Percentiles rank a stretch among this genome's conserved stretches.
Conservation (phyloP, 495 filamentous ascomycete species). For the Cryomyces minteri region DNA sequence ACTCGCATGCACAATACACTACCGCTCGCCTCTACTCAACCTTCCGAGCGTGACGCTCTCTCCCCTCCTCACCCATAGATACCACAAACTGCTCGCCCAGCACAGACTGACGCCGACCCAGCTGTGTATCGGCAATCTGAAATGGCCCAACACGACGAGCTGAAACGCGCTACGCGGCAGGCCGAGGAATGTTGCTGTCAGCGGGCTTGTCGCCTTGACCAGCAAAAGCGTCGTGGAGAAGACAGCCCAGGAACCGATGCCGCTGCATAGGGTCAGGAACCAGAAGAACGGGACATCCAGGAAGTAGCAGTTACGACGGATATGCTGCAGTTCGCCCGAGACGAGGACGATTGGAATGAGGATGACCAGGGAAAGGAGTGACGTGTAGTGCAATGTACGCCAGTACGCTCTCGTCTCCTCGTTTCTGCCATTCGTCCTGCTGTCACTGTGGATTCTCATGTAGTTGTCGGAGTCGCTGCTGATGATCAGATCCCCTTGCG, state of each 20-base stretch:
- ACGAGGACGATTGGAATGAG: slow-evolving; percentile 28
- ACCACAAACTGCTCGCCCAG: slow-evolving; percentile 29
- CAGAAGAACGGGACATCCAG: slow-evolving; percentile 32
- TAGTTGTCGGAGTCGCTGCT: slow-evolving; percentile 3
- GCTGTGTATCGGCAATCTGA: slow-evolving; percentile 17
- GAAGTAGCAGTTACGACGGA: slow-evolving; percentile 30
- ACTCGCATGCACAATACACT: no score
- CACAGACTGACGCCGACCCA: slow-evolving; percentile 29
- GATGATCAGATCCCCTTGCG: slow-evolving; percentile 2
- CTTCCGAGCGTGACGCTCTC: slow-evolving; percentile 13
- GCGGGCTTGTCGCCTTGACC: slow-evolving; percentile 23
- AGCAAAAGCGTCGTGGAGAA: slow-evolving; percentile 23
- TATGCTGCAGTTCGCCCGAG: slow-evolving; percentile 26
- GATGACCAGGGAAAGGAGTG: slow-evolving; percentile 26
- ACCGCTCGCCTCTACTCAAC: no score
- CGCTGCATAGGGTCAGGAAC: slow-evolving; percentile 21
- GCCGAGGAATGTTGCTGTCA: slow-evolving; percentile 23
- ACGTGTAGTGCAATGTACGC: slow-evolving; percentile 30
- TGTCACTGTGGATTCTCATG: no score
- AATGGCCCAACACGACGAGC: slow-evolving; percentile 19
- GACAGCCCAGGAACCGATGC: slow-evolving; percentile 20
- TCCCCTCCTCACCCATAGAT: slow-evolving; percentile 22
- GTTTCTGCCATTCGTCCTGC: slow-evolving; percentile 5
- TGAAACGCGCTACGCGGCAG: slow-evolving; percentile 22
- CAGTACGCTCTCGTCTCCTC: slow-evolving; percentile 28